Evolutionary conservation across 768 basidiomycete genomes (phyloP), one percentile per base, ranked within the genome.

Genomic region (Leccinum ochraceum): DNA sequence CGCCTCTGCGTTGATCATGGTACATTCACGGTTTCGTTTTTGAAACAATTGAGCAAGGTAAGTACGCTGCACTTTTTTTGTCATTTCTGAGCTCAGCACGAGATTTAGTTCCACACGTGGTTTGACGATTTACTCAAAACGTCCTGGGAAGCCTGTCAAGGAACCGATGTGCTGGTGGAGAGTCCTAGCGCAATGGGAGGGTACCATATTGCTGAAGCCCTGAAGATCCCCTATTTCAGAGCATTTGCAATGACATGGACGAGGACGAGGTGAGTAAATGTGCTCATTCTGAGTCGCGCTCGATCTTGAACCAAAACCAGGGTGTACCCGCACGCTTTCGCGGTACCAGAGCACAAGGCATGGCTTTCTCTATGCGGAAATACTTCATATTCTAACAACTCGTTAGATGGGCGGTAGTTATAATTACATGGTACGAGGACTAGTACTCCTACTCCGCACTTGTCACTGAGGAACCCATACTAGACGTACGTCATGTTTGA

Each of bases 201-300:
- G 10, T 90, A 90, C 63, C 96, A 99, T 69, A 96, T 99, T 56
- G 97, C 96, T 28, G 96, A 98, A 71, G 95, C 94, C 2, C 80
- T 99, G 14, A 81, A 79, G 24, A 95, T 98, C 42, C 96, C 96
- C 1, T 99, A 96, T 73, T 99, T 90, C 76, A 81, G 94, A 60
- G 94, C 94, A 8, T 97, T 98, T 72, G 96, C 95, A 0, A 98
- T 98, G 97, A 93, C 92, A 0, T 98, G 96, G 95, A 90, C 93
- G 13, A 83, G 96, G 56, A 98, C 96, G 28, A 84, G 94, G 89
- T 84, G 28, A 62, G 44, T 37, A 39, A 20, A 20, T 53, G 22
- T 26, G 48, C 16, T 58, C 22, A 13, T 46, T 53, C 39, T 37
- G 22, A 56, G 20, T 46, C 30, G 24, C 6, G 13, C 26, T 52